Evolutionary conservation across 192 early-diverging fungal species (phyloP).

Genomic region (Backusella circina): DNA sequence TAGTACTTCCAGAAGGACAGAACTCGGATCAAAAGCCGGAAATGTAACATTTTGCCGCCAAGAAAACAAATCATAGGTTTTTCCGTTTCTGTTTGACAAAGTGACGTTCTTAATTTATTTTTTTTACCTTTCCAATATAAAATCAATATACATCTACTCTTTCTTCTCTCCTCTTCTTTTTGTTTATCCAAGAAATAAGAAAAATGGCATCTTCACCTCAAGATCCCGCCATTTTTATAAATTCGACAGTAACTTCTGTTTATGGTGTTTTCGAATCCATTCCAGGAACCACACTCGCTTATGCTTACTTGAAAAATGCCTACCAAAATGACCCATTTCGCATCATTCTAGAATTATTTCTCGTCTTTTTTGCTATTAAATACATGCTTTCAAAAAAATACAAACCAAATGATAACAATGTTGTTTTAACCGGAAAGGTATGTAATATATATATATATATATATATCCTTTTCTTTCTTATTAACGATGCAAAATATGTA

Average conservation of each 20-base stretch:
- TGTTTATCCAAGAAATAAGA: slow-evolving; percentile 8
- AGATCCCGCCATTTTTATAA: slow-evolving; percentile 39
- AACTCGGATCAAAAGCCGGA: not conserved
- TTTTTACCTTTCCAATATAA: too few species aligned
- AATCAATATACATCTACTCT: too few species aligned
- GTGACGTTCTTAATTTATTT: too few species aligned
- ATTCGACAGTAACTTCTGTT: slow-evolving; percentile 43
- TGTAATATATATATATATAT: too few species aligned
- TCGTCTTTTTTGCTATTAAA: slow-evolving; percentile 86
- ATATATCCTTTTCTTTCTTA: not conserved
- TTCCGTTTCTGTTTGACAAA: too few species aligned
- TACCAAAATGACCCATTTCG: slow-evolving; percentile 95
- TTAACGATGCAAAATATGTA: not conserved
- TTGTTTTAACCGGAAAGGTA: slow-evolving; percentile 80
- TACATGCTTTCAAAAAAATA: slow-evolving; percentile 85
- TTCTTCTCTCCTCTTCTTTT: too few species aligned
- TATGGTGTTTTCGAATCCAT: slow-evolving; percentile 40
- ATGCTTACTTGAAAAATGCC: slow-evolving; percentile 81
- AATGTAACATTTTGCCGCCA: not conserved
- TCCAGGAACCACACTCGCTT: slow-evolving; percentile 72
- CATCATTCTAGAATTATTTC: slow-evolving; percentile 78
- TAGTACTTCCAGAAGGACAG: not conserved
- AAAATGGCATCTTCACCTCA: not conserved
- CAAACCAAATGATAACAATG: slow-evolving; percentile 69
- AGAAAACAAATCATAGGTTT: not conserved